Base-by-base conservation (phyloP, 352 stramenopile species). In the Phytophthora pini region DNA sequence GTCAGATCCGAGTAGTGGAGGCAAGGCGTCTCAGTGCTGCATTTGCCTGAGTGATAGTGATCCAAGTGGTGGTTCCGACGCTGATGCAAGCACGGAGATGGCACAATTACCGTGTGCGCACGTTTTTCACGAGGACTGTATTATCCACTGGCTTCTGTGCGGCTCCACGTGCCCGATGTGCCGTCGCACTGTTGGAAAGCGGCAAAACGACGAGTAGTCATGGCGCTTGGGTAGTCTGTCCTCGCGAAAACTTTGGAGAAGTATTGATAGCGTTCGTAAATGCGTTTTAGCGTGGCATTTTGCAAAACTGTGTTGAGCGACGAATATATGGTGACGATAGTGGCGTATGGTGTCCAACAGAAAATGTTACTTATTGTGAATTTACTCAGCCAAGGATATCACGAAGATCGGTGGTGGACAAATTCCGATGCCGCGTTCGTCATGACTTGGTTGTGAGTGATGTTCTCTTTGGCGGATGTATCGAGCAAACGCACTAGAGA, bases 71-170 rank as follows among this genome's bases (percentile, higher is more conserved):
- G 38, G 7, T 3, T 56, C 13, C n/a, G 40, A 43, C 15, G 29
- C 13, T 0, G 40, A 43, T 27, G 46, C 26, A 49, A 24, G 49
- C 44, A 64, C 70, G 49, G 27, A 34, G n/a, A 70, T 82, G 68
- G 70, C 81, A 11, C 47, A 57, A 10, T 52, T 88, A 39, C 69
- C 79, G 15, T 90, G 81, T 31, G 24, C 24, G 12, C 81, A 90
- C 52, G 48, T 70, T 26, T 90, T 86, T 49, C 81, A 88, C 57
- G 79, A 88, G 65, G 60, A 80, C 66, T 90, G 81, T 46, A 72
- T 88, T 31, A 76, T 88, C 43, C 69, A 73, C 51, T 90, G 81
- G 81, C 77, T 88, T 36, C 76, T 72, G 22, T 71, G 72, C 9
- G 79, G 77, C 38, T 70, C 65, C 34, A 86, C 77, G 6, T 90